A percentile compares a stretch with the other conserved stretches of the same genome.
phyloP scores from a whole-genome alignment of 306 rosid genomes.

The Phaseolus lunatus region DNA sequence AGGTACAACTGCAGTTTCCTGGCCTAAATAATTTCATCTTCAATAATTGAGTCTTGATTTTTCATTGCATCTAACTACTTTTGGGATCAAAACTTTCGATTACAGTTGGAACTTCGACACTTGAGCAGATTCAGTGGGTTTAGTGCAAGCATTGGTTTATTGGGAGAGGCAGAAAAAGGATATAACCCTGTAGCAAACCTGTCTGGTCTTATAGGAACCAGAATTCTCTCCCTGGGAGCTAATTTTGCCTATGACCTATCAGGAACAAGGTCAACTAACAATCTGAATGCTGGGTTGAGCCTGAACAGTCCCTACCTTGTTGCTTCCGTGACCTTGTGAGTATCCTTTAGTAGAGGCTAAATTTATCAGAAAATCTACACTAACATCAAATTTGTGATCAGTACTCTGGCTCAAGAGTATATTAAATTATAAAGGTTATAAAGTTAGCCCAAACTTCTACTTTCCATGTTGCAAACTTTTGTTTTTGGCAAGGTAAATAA shows the following conservation, averaged over 20 bases:
- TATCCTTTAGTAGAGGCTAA: background rate
- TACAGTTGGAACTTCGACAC: slow-evolving; percentile 27
- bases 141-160: slow-evolving; percentile 8
- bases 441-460: no score
- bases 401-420: background rate
- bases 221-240: slow-evolving; percentile 27
- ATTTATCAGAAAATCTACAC: background rate
- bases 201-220: slow-evolving; percentile 30
- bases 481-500: background rate
- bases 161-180: slow-evolving; percentile 10
- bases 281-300: slow-evolving; percentile 22
- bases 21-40: background rate
- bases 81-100: background rate
- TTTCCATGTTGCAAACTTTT: no score
- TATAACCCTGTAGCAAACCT: slow-evolving; percentile 4
- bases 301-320: slow-evolving; percentile 21
- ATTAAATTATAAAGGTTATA: background rate
- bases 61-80: background rate
- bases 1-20: background rate
- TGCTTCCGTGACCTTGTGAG: slow-evolving; percentile 38
- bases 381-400: background rate
- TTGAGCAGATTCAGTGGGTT: slow-evolving; percentile 14
- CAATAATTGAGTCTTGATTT: background rate
- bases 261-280: background rate
- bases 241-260: slow-evolving; percentile 1